Base-by-base conservation (phyloP, 495 filamentous ascomycete genomes). In the Podospora conica region DNA sequence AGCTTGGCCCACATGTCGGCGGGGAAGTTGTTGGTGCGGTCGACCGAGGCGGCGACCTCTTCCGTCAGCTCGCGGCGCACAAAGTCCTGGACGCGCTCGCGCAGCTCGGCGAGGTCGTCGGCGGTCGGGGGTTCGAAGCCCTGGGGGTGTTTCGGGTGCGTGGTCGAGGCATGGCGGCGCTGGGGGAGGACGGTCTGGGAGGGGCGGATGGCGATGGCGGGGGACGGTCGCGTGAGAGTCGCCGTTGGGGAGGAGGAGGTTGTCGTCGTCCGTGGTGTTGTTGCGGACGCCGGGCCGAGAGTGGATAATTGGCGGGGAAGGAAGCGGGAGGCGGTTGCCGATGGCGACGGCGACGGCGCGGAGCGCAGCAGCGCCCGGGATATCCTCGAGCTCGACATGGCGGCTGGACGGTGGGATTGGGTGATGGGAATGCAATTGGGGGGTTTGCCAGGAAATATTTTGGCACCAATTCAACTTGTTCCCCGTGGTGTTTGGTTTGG, bases 81-180 rank as follows among this genome's bases (percentile, higher is more conserved):
- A 72, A 98, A 98, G 48, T 98, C 95, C 68, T 94, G 92, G 15
- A 97, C 93, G 18, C 91, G 82, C 71, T 97, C 94, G 62, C 94
- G 87, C 33, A 98, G 80, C 75, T 98, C 94, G 4, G 84, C 64
- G 15, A 98, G 84, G 56, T 98, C 96, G 53, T 87, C 84, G 11
- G 83, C 76, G 0, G 88, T 82, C 0, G 95, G 95, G 33, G 93
- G 84, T 8, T 79, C 81, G 77, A 98, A 98, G 70, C 87, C 89
- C 28, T 86, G 80, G 4, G 95, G 92, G 77, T 97, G 95, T 74
- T 96, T 97, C 12, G 90, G 90, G 31, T 89, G 88, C 57, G 61
- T 57, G 55, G 55, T 57, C 68, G 78, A 71, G 76, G 75, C 64
- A 70, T 70, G 24, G 64, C 64, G 60, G 71, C 66, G 57, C 72